phyloP scores from a whole-genome alignment of 257 asterid genomes.

The Knoxia roxburghii region DNA sequence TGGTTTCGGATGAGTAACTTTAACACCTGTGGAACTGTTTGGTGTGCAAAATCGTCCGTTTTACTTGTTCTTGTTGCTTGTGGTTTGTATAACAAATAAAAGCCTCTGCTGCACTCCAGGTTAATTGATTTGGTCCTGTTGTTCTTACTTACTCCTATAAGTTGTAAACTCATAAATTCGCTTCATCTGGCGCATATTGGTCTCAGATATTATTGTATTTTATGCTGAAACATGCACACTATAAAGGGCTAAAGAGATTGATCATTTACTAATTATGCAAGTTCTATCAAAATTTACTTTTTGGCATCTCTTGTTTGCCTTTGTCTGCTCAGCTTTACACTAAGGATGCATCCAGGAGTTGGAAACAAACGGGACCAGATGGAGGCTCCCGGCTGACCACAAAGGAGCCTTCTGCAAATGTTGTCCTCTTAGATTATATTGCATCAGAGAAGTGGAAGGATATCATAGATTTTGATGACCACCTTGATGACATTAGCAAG shows the following conservation, averaged over 20 bases:
- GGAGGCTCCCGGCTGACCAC: conserved; percentile 47
- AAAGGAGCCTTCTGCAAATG: conserved; percentile 84
- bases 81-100: neutral
- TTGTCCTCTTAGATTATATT: conserved; percentile 69
- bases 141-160: neutral
- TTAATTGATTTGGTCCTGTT: neutral
- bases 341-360: conserved; percentile 79
- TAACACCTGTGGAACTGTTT: neutral
- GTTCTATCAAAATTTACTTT: neutral
- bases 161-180: neutral
- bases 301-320: neutral
- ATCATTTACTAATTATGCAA: too few species aligned
- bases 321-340: conserved; percentile 47
- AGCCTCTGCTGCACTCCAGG: neutral
- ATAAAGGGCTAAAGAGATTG: neutral
- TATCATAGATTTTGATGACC: conserved; percentile 81
- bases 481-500: conserved; percentile 94
- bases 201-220: too few species aligned
- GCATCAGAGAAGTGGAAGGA: conserved; percentile 82
- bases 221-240: neutral
- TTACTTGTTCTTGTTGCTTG: neutral
- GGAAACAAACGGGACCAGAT: conserved; percentile 70
- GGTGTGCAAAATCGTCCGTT: neutral
- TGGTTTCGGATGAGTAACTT: neutral
- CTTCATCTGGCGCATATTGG: neutral